phyloP scores from a whole-genome alignment of 371 early-diverging fungal species.

The Mucor ambiguus region DNA sequence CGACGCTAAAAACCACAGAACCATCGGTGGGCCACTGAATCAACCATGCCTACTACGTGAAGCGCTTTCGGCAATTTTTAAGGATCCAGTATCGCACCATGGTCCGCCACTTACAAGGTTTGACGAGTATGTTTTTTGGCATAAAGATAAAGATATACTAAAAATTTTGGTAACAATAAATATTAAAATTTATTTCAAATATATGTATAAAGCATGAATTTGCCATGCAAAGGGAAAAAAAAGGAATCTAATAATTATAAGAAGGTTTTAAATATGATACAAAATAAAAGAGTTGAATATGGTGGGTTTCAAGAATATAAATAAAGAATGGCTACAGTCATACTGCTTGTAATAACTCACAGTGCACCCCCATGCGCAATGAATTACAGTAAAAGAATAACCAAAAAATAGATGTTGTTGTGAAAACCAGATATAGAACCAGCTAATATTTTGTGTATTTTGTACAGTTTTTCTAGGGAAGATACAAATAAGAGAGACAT shows the following conservation, averaged over 20 bases:
- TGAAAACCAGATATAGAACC: not conserved
- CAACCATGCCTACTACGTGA: no score
- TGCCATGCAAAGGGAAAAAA: not conserved
- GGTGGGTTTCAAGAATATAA: not conserved
- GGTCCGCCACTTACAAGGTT: no score
- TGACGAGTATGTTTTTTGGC: no score
- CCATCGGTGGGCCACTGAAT: no score
- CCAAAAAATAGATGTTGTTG: not conserved
- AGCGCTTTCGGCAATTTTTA: no score
- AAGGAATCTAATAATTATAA: not conserved
- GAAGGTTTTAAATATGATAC: not conserved
- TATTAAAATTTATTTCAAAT: not conserved
- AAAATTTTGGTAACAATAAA: no score
- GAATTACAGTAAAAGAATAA: not conserved
- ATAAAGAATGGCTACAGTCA: not conserved
- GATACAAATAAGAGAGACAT: not conserved
- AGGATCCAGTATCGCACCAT: no score
- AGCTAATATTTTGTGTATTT: not conserved
- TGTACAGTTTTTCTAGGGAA: not conserved
- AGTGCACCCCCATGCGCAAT: conserved; percentile 15
- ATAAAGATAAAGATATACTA: no score
- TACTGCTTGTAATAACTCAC: not conserved
- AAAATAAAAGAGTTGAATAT: not conserved
- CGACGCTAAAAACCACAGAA: no score
- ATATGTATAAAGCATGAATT: not conserved